phyloP scores from a whole-genome alignment of 1,139 yeast species.

The Trichomonascaceae sp. region DNA sequence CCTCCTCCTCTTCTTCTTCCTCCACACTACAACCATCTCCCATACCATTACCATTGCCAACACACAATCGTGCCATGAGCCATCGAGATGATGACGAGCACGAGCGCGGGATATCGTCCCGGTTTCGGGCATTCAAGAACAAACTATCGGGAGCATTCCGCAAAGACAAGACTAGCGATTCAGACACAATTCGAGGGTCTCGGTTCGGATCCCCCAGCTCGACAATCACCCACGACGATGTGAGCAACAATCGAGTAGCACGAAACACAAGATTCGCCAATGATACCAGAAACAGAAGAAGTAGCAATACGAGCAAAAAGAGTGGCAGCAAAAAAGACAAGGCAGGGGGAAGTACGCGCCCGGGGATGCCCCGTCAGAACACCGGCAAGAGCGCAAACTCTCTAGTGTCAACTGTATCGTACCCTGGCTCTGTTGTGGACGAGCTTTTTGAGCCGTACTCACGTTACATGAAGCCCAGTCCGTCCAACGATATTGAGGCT shows the following conservation, averaged over 20 bases:
- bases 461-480: background rate
- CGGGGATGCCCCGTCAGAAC: background rate
- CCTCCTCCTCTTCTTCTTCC: too few relatives aligned
- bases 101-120: background rate
- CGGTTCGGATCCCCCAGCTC: too few relatives aligned
- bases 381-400: background rate
- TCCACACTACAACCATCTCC: too few relatives aligned
- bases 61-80: too few relatives aligned
- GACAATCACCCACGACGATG: background rate
- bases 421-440: background rate
- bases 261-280: background rate
- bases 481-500: background rate
- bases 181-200: too few relatives aligned
- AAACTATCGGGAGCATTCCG: background rate
- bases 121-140: background rate
- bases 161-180: background rate
- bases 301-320: too few relatives aligned
- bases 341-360: background rate
- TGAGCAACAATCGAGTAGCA: background rate
- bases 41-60: too few relatives aligned
- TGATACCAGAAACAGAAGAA: too few relatives aligned
- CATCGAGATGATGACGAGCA: background rate
- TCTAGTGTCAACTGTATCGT: background rate
- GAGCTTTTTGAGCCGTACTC: background rate
- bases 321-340: background rate